Base-by-base conservation (phyloP, 2,329 filamentous ascomycete genomes). In the Hysterium pulicare region DNA sequence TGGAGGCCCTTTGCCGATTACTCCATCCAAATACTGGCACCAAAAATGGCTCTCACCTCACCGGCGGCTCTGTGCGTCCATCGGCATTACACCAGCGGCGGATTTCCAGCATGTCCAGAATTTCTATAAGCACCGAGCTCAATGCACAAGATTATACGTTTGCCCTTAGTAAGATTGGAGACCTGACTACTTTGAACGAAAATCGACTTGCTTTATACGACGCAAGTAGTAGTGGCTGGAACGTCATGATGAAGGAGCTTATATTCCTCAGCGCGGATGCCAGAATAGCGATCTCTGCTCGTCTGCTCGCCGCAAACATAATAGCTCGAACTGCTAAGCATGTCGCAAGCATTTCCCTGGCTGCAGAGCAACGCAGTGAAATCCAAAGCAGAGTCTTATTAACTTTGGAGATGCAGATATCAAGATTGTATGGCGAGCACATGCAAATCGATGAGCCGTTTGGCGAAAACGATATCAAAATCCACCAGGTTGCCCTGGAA, bases 401-500 rank as follows among this genome's bases (percentile, higher is more conserved):
- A 42, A 81, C 86, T 13, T 73, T 88, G 35, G 79, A 77, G 42
- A 76, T 73, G 48, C 81, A 84, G 13, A 71, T 89, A 23, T 53
- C 70, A 1, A 74, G 78, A 3, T 64, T 91, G 0, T 78, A 84
- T 47, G 67, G 70, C 19, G 68, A 71, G 8, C 71, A 78, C 22
- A 71, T 77, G 2, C 70, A 76, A 8, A 69, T 69, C 2, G 78
- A 79, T 2, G 77, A 84, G 0, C 72, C 78, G 2, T 77, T 74
- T 9, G 79, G 82, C 41, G 69, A 81, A 0, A 82, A 81, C 0
- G 85, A 93, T 51, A 71, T 88, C 15, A 86, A 93, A 42, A 86
- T 95, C 13, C 89, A 95, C 61, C 84, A 84, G 49, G 81, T 86
- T 40, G 76, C 87, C 19, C 76, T 95, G 2, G 88, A 95, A 50